Base-by-base conservation (phyloP, 2,329 filamentous ascomycete species). In the Cercospora zeina region DNA sequence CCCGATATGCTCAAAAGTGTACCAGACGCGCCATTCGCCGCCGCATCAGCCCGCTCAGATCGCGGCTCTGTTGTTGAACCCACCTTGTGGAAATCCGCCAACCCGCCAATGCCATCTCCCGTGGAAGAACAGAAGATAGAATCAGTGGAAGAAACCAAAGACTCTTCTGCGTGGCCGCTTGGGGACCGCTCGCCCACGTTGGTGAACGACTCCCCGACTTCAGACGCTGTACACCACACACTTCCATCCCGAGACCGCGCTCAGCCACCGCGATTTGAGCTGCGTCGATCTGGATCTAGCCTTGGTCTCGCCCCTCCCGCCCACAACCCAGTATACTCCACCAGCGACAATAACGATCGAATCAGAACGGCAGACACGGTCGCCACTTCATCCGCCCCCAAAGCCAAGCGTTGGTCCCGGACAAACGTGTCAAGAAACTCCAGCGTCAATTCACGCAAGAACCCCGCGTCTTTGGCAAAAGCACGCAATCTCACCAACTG, bases 1-100 rank as follows among this genome's bases (percentile, higher is more conserved):
- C 66, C 68, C 31, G 59, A 59, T 13, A 66, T 63, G 5, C 36
- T 55, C 7, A 34, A 45, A 8, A 63, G 47, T 49, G 19, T 62
- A 2, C 24, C 50, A 11, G 39, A 39, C 13, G 37, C 49, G 11
- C 13, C 56, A 19, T 51, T 30, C 39, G 51, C 42, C 24, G 37
- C 19, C 10, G 16, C 47, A 49, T 24, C 24, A 27, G 24, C 24
- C 24, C 3, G 24, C 24, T 6, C 27, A 21, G 31, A 53, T 21
- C 54, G 39, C 13, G 34, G 55, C 21, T 58, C 54, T 16, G 54
- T 57, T 10, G 19, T 36, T 1, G 57, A 49, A 14, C 51, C 42
- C 6, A 37, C 47, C 16, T 21, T 58, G 13, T 63, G 61, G 61
- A 63, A 63, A 34, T 57, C 57, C 53, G 58, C 57, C 5, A 55